These are phyloP conservation scores for Pezicula neosporulosa DNA, from an alignment of 2,329 filamentous ascomycete genomes.

Conservation along the genomic window DNA sequence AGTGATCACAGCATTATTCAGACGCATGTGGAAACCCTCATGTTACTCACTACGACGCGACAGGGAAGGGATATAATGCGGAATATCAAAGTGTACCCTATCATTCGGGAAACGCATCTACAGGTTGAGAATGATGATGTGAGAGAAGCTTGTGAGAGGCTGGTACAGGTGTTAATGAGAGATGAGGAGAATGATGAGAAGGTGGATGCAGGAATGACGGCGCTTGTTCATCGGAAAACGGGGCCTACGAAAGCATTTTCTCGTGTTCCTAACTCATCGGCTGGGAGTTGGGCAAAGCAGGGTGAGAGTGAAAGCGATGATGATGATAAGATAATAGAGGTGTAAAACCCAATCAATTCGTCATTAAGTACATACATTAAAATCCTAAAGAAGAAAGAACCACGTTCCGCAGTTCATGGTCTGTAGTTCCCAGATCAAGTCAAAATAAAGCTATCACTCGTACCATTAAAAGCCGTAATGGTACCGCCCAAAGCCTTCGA, in stretches of 20 bases:
- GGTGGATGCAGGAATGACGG: constrained; percentile 24
- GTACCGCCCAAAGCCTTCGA: constrained; percentile 60
- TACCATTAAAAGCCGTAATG: constrained; percentile 66
- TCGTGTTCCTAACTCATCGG: constrained; percentile 9
- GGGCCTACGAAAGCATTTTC: not conserved
- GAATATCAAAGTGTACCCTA: constrained; percentile 78
- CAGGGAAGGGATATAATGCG: constrained; percentile 73
- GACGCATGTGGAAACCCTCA: constrained; percentile 85
- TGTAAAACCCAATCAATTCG: constrained; percentile 14
- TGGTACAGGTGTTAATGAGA: constrained; percentile 65
- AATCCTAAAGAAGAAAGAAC: no score
- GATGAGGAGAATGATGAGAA: constrained; percentile 27
- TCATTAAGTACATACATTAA: not conserved
- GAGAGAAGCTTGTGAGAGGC: constrained; percentile 77
- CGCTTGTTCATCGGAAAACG: constrained; percentile 11
- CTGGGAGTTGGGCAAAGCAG: constrained; percentile 4
- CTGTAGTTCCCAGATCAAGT: constrained; percentile 1
- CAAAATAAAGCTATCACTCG: constrained; percentile 38
- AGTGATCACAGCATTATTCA: constrained; percentile 71
- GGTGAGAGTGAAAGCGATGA: constrained; percentile 21
- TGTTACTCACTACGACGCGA: constrained; percentile 76
- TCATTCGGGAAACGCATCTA: constrained; percentile 82
- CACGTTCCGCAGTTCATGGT: not conserved
- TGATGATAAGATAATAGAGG: constrained; percentile 29
- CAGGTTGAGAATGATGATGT: constrained; percentile 76